phyloP scores from a whole-genome alignment of 306 rosid species.

The Trifolium repens region DNA sequence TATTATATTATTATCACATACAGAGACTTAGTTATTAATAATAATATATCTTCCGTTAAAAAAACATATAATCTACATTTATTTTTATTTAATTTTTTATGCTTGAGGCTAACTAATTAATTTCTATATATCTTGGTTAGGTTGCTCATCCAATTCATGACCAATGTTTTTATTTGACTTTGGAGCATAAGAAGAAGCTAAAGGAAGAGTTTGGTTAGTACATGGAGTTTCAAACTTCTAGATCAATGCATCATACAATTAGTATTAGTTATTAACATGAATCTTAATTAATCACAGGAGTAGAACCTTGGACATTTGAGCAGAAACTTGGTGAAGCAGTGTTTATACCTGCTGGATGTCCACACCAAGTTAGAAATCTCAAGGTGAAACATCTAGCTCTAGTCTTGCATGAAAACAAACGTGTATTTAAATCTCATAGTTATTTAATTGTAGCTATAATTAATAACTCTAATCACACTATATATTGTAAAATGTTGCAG shows the following conservation, averaged over 20 bases:
- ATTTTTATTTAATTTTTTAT: constrained; percentile 3
- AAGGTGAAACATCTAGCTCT: constrained; percentile 49
- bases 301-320: constrained; percentile 77
- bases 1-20: constrained; percentile 13
- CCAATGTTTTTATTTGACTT: constrained; percentile 68
- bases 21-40: too few relatives aligned
- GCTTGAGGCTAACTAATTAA: not conserved
- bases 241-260: not conserved
- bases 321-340: constrained; percentile 78
- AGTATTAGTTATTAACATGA: constrained; percentile 9
- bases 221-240: not conserved
- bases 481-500: constrained; percentile 38
- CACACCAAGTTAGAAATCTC: constrained; percentile 83
- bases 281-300: constrained; percentile 46
- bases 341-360: constrained; percentile 86
- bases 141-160: constrained; percentile 78
- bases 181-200: constrained; percentile 68
- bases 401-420: not conserved
- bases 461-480: not conserved
- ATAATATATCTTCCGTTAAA: too few relatives aligned
- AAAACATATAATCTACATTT: not conserved
- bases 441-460: not conserved
- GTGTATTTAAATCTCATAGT: not conserved
- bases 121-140: constrained; percentile 43
- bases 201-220: constrained; percentile 73